phyloP scores from a whole-genome alignment of 148 eudicot genomes.

The Beta vulgaris region DNA sequence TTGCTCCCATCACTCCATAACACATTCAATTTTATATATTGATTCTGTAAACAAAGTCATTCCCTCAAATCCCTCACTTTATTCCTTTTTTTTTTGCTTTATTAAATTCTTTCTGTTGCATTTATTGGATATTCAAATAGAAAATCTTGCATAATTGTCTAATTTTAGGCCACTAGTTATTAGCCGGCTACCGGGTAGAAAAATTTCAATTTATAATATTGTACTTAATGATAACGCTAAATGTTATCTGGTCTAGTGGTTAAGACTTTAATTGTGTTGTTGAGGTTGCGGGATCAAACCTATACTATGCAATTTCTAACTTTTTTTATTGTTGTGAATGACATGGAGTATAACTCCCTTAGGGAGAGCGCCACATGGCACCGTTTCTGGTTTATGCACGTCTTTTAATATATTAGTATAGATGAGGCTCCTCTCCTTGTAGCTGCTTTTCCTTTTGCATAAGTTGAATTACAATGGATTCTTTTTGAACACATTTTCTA shows the following conservation, averaged over 20 bases:
- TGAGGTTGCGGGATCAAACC: no score
- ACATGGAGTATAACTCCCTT: no score
- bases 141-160: neutral
- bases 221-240: no score
- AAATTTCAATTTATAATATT: no score
- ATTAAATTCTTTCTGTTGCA: constrained; percentile 6
- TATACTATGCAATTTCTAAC: no score
- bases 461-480: constrained; percentile 9
- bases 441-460: neutral
- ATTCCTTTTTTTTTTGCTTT: neutral
- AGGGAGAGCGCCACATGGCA: no score
- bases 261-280: no score
- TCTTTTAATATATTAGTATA: no score
- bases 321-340: no score
- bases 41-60: neutral
- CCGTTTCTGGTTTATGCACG: no score
- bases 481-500: constrained; percentile 12
- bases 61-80: constrained; percentile 1
- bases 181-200: no score
- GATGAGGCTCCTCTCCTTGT: constrained; percentile 4
- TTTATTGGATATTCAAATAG: neutral
- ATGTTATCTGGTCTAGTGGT: no score
- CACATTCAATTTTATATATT: neutral
- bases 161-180: constrained; percentile 9
- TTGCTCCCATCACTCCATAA: constrained; percentile 1